phyloP scores from a whole-genome alignment of 768 basidiomycete genomes.

The Termitomyces sp. region DNA sequence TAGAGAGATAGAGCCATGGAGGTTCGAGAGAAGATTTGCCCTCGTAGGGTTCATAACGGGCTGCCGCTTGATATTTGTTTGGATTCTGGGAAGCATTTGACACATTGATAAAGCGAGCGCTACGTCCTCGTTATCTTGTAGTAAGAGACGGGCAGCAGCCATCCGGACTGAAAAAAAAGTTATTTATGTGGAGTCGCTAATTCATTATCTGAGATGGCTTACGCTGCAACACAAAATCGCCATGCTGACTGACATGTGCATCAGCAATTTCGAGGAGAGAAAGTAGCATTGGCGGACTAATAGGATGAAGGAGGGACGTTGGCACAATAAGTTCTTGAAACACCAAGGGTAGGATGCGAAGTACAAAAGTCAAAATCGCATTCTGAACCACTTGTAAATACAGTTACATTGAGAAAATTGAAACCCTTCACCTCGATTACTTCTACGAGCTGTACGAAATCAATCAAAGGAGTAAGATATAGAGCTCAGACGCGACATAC shows the following conservation, averaged over 20 bases:
- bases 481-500: slow-evolving; percentile 3
- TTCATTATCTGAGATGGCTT: neutral
- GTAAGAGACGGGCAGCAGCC: slow-evolving; percentile 11
- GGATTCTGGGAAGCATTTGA: slow-evolving; percentile 8
- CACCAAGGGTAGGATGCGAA: slow-evolving; percentile 14
- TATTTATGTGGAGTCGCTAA: neutral
- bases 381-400: neutral
- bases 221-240: slow-evolving; percentile 15
- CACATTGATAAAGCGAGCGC: slow-evolving; percentile 11
- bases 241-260: slow-evolving; percentile 6
- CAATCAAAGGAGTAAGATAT: neutral
- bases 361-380: slow-evolving; percentile 13
- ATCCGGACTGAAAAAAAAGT: slow-evolving; percentile 11
- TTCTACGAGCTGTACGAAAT: slow-evolving; percentile 12
- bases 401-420: neutral
- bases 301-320: slow-evolving; percentile 8
- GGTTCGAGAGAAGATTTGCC: slow-evolving; percentile 1
- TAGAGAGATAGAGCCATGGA: slow-evolving; percentile 7
- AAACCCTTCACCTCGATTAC: slow-evolving; percentile 8
- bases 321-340: slow-evolving; percentile 7
- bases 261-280: slow-evolving; percentile 13
- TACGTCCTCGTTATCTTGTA: slow-evolving; percentile 12
- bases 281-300: slow-evolving; percentile 11
- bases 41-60: slow-evolving; percentile 2
- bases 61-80: slow-evolving; percentile 6